Conservation (phyloP, 495 filamentous ascomycete species). For the Acidomyces sp. region DNA sequence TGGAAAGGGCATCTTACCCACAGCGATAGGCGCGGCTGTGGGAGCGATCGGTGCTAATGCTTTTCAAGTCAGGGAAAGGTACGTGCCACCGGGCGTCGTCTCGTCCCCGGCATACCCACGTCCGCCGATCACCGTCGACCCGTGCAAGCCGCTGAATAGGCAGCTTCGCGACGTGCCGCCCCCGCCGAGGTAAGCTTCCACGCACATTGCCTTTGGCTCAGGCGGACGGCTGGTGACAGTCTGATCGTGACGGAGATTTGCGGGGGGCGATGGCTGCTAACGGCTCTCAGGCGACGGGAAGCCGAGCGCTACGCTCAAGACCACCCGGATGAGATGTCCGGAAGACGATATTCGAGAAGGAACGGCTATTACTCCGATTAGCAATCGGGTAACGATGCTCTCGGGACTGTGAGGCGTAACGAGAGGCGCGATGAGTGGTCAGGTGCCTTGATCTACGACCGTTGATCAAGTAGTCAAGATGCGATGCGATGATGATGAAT, state of each 20-base stretch:
- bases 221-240: neutral
- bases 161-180: neutral
- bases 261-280: neutral
- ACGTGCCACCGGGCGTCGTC: conserved; percentile 4
- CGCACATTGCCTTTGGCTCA: neutral
- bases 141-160: conserved; percentile 5
- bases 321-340: neutral
- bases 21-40: conserved; percentile 6
- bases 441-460: too few species aligned
- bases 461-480: too few species aligned
- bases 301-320: neutral
- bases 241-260: neutral
- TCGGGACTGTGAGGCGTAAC: neutral
- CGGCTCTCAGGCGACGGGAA: neutral
- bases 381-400: neutral
- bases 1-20: conserved; percentile 6
- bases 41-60: conserved; percentile 13
- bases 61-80: conserved; percentile 12
- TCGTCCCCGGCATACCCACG: neutral
- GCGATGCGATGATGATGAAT: too few species aligned
- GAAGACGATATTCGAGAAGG: neutral
- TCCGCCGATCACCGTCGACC: conserved; percentile 3
- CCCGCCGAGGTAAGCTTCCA: conserved; percentile 4
- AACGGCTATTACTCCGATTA: neutral
- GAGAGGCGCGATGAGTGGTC: neutral